These are phyloP conservation scores for Rhexocercosporidium sp. DNA, from an alignment of 2,329 filamentous ascomycete genomes.

Conservation along the genomic window DNA sequence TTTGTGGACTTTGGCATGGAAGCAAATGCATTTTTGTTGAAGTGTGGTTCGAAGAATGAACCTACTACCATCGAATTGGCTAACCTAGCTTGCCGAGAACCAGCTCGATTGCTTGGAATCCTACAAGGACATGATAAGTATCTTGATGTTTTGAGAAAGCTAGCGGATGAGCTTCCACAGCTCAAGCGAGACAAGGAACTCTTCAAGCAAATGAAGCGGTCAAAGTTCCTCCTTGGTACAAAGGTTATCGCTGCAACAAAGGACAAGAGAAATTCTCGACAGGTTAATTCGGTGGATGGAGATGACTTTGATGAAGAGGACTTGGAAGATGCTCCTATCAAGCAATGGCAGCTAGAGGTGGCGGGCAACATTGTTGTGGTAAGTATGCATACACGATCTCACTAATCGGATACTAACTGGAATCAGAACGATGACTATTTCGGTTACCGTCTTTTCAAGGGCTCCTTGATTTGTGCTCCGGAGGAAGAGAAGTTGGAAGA, in stretches of 20 bases:
- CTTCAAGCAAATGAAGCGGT: conserved; percentile 74
- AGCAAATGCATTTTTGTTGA: conserved; percentile 86
- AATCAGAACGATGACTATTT: conserved; percentile 78
- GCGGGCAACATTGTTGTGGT: conserved; percentile 74
- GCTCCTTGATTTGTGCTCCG: conserved; percentile 82
- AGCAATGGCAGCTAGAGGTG: conserved; percentile 71
- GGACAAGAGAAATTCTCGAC: conserved; percentile 29
- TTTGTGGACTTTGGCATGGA: conserved; percentile 93
- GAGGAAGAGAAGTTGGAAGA: conserved; percentile 86
- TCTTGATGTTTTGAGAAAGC: conserved; percentile 76
- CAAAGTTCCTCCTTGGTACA: conserved; percentile 82
- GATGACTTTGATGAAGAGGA: conserved; percentile 51
- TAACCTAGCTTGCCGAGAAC: conserved; percentile 80
- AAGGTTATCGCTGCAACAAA: conserved; percentile 62
- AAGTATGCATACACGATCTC: conserved; percentile 15
- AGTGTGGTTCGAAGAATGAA: conserved; percentile 89
- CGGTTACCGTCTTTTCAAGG: conserved; percentile 87
- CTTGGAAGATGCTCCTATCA: conserved; percentile 48
- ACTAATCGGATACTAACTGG: conserved; percentile 14
- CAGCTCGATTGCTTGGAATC: conserved; percentile 78
- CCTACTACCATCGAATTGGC: conserved; percentile 88
- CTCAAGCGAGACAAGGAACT: conserved; percentile 82
- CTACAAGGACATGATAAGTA: conserved; percentile 88
- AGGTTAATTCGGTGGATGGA: conserved; percentile 37
- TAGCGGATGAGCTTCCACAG: conserved; percentile 73